phyloP scores from a whole-genome alignment of 345 rosid genomes.

The Alliaria petiolata region DNA sequence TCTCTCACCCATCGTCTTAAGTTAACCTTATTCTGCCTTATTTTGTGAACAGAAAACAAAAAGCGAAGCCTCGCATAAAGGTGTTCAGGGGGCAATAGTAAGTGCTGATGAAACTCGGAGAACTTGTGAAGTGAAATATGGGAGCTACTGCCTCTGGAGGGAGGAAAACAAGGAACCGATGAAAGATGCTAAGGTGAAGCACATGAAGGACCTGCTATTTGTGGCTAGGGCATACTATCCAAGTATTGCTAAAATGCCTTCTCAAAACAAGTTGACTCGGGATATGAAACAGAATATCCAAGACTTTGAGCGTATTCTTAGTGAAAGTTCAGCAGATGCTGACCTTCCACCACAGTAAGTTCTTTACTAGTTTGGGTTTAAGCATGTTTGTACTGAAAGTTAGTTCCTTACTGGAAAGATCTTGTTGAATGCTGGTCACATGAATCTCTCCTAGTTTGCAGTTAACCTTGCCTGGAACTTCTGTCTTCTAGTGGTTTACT shows the following conservation, averaged over 20 bases:
- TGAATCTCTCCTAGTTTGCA: constrained; percentile 13
- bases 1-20: neutral
- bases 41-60: constrained; percentile 41
- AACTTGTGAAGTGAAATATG: constrained; percentile 71
- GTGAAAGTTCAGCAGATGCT: constrained; percentile 79
- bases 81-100: constrained; percentile 17
- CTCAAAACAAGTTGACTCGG: constrained; percentile 60
- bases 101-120: constrained; percentile 42
- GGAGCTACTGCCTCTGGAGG: constrained; percentile 96
- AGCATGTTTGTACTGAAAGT: constrained; percentile 15
- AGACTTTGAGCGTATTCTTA: constrained; percentile 85
- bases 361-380: constrained; percentile 8
- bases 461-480: neutral
- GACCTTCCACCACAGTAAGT: constrained; percentile 90
- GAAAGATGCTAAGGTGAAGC: constrained; percentile 81
- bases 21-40: neutral
- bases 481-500: constrained; percentile 6
- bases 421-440: constrained; percentile 1
- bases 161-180: constrained; percentile 74
- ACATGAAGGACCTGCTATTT: constrained; percentile 85
- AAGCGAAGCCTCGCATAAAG: constrained; percentile 17
- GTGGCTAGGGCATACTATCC: constrained; percentile 96
- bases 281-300: constrained; percentile 90
- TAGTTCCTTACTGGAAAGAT: neutral
- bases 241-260: constrained; percentile 84